Conservation (phyloP, 768 basidiomycete genomes). For the Naganishia vaughanmartiniae region DNA sequence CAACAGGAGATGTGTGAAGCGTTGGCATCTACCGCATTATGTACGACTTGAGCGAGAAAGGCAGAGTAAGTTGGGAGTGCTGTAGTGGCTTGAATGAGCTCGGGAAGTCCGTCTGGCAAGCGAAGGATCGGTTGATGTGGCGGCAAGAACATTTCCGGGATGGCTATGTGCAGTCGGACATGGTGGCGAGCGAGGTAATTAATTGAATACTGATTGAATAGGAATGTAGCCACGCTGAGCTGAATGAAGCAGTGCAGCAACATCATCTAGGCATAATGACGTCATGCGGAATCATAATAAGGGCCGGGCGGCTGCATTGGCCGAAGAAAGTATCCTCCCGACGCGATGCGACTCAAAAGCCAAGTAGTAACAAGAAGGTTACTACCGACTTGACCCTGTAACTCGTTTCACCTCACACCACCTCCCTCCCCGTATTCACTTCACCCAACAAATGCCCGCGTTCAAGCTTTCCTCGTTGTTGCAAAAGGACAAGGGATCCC, state of each 20-base stretch:
- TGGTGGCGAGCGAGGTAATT: no score
- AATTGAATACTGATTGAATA: no score
- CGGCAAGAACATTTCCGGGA: not conserved
- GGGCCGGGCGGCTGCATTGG: no score
- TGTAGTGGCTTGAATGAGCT: constrained; percentile 17
- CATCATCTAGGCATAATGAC: no score
- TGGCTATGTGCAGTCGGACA: no score
- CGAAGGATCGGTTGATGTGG: constrained; percentile 8
- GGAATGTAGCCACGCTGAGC: no score
- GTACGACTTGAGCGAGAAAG: constrained; percentile 74
- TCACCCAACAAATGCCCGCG: constrained; percentile 7
- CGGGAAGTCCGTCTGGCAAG: not conserved
- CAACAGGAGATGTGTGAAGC: constrained; percentile 68
- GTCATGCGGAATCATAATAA: no score
- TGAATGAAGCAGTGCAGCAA: no score
- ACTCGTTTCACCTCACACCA: not conserved
- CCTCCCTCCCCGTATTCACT: not conserved
- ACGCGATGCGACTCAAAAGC: no score
- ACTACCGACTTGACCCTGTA: not conserved
- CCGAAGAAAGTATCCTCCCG: no score
- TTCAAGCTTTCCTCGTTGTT: constrained; percentile 20
- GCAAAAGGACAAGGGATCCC: constrained; percentile 20
- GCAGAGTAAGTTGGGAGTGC: constrained; percentile 11
- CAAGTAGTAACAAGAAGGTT: no score
- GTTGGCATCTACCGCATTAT: constrained; percentile 80